Base-by-base conservation (phyloP, 164 flowering plant genomes). In the Nymphaea thermarum region DNA sequence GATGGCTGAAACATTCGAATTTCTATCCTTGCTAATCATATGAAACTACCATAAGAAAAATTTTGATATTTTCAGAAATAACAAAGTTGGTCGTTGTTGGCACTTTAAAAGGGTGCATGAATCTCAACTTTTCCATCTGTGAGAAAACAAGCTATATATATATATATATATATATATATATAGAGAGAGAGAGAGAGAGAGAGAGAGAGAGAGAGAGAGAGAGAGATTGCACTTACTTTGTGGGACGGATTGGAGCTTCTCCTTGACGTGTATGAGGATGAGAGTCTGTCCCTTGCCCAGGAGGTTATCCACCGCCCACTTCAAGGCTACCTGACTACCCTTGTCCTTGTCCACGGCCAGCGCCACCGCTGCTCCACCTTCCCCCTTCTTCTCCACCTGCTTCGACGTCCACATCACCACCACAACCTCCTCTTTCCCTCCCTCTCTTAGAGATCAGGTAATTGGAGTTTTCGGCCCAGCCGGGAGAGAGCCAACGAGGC, bases 291-390 rank as follows among this genome's bases (percentile, higher is more conserved):
- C 75, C 63, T 42, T 67, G 43, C 18, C 18, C 16, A 77, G 17
- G 2, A 85, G 81, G 68, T 78, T 74, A 44, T 87, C 87, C 0
- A 81, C 71, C 3, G 86, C 83, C 88, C 87, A 87, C 61, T 80
- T 80, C 8, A 84, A 82, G 4, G 92, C 92, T 43, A 69, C 71
- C 2, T 70, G 80, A 73, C 87, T 82, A 67, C 81, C 82, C 79
- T 85, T 87, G 77, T 83, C 87, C 62, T 75, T 82, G 62, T 85
- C 87, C 43, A 84, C 70, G 16, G 86, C 92, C 64, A 17, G 16
- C 64, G 42, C 55, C 55, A 47, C 82, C 3, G 44, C 65, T 65
- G 63, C 42, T 36, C 60, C 69, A 42, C 60, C 11, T 0, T 61
- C 63, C 41, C 41, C 2, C 63, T 61, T 61, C 63, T 64, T 15